Conservation (phyloP, 2,329 filamentous ascomycete genomes). For the Lachnellula hyalina region DNA sequence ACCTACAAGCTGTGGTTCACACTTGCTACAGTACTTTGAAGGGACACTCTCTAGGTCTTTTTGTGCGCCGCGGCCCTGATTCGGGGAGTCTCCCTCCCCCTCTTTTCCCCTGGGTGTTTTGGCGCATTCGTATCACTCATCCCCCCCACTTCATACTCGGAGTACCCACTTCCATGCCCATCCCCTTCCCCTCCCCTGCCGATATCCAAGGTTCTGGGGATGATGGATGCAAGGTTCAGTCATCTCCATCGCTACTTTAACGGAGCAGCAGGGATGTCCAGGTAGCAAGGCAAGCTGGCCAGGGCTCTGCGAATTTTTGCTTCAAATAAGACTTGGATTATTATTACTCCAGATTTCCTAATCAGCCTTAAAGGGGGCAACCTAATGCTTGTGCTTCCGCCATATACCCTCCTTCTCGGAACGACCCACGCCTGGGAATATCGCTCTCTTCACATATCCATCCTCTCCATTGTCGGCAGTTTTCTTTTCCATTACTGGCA, state of each 20-base stretch:
- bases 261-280: constrained; percentile 20
- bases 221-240: constrained; percentile 15
- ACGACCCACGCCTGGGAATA: constrained; percentile 20
- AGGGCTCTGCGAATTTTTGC: constrained; percentile 22
- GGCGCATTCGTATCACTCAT: neutral
- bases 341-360: constrained; percentile 31
- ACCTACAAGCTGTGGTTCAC: constrained; percentile 11
- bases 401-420: constrained; percentile 25
- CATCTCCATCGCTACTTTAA: constrained; percentile 19
- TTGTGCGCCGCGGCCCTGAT: neutral
- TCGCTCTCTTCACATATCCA: constrained; percentile 17
- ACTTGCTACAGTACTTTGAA: neutral
- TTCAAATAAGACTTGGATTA: constrained; percentile 21
- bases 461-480: constrained; percentile 18
- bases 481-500: constrained; percentile 19
- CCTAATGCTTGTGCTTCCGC: constrained; percentile 27
- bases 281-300: constrained; percentile 22
- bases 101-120: neutral
- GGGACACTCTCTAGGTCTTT: neutral
- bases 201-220: constrained; percentile 8
- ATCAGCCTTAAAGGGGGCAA: constrained; percentile 32
- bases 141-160: too few species aligned
- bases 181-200: constrained; percentile 6
- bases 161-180: neutral
- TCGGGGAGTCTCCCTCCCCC: constrained; percentile 10